Conservation (phyloP, 306 rosid genomes). For the Lithocarpus polystachyus region DNA sequence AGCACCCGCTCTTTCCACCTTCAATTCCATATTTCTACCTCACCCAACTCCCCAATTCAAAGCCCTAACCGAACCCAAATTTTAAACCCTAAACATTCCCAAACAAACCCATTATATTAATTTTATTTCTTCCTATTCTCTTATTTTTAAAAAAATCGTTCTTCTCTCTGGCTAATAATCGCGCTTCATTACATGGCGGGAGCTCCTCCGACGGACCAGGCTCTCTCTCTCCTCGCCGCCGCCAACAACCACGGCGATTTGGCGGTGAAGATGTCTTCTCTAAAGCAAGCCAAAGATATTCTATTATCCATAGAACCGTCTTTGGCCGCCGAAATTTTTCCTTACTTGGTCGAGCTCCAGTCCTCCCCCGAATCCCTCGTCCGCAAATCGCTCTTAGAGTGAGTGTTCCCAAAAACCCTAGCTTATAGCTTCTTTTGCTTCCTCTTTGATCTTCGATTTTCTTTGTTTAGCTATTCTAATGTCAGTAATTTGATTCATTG, state of each 20-base stretch:
- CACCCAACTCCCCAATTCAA: neutral
- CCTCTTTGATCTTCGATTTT: neutral
- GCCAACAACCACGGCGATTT: slow-evolving; percentile 96
- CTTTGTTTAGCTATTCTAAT: too few species aligned
- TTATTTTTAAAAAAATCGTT: slow-evolving; percentile 38
- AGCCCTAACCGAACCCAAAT: neutral
- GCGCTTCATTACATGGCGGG: slow-evolving; percentile 48
- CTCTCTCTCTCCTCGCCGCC: slow-evolving; percentile 83
- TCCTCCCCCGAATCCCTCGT: slow-evolving; percentile 77
- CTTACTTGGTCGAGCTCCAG: slow-evolving; percentile 88
- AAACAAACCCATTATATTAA: too few species aligned
- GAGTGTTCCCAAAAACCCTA: slow-evolving; percentile 36
- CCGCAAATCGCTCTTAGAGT: slow-evolving; percentile 79
- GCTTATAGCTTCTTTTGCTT: neutral
- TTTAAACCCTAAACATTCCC: too few species aligned
- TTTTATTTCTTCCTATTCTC: neutral
- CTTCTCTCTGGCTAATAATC: neutral
- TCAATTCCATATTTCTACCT: slow-evolving; percentile 13
- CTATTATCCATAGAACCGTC: slow-evolving; percentile 66
- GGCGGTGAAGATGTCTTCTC: slow-evolving; percentile 71
- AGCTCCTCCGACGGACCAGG: slow-evolving; percentile 55
- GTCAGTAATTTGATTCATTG: too few species aligned
- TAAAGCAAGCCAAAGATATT: slow-evolving; percentile 71
- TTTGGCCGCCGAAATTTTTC: slow-evolving; percentile 64
- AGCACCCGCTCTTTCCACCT: slow-evolving; percentile 11